Evolutionary conservation across 208 protist genomes (phyloP), one percentile per base, ranked within the genome.

Genomic region (Naegleria lovaniensis): DNA sequence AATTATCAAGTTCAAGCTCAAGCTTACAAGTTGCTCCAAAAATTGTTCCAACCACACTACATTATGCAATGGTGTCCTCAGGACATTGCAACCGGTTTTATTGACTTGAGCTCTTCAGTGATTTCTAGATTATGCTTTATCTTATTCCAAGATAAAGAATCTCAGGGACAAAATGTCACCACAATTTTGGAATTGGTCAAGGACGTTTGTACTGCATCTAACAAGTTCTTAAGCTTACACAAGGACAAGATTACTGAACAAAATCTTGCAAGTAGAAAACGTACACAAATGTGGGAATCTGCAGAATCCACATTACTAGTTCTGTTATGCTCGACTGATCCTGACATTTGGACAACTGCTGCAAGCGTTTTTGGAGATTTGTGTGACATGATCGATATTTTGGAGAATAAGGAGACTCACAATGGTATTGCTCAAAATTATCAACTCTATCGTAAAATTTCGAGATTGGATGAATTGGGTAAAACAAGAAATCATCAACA

Each of bases 321-420:
- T 67, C 15, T 89, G 0, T 67, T 89, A 25, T 89, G 85, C 39
- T 67, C 48, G 0, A 89, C 85, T 41, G 85, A 89, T 51, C n/a
- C 22, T 29, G 85, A 89, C 29, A 40, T 67, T 33, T 89, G 41
- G 85, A 67, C 48, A 40, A 89, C 85, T 39, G 48, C 85, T 38
- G 85, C 85, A 38, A 19, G 15, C 25, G 39, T 39, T 9, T 89
- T 89, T 67, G 41, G 48, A 67, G 85, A 89, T 29, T 19, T 67
- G n/a, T 89, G 85, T 89, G 51, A 89, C 48, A 39, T 51, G 33
- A 67, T 89, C 25, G 48, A 89, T 40, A 89, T 89, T 89, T 25
- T 89, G 25, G 85, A 40, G 29, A n/a, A 13, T 29, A 67, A 67
- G n/a, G 85, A 89, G 39, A n/a, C 25, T 33, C 16, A 33, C 11